Base-by-base conservation (phyloP, 106 monocot species). In the Phalaenopsis equestris region DNA sequence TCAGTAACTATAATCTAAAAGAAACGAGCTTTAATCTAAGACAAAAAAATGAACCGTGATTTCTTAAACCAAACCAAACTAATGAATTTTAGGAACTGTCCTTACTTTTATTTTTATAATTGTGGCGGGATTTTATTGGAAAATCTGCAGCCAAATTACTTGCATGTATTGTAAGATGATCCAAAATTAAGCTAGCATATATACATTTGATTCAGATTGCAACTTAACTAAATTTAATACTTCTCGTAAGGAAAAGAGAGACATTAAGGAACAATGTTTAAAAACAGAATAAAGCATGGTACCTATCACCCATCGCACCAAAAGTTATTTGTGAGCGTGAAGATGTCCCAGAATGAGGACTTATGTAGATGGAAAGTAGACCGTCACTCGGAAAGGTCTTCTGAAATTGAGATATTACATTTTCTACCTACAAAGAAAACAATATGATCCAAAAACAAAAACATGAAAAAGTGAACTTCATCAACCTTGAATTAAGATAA, bases 231-330 rank as follows among this genome's bases (percentile, higher is more conserved):
- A 36, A 68, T 1, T 36, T 68, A 37, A 68, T 68, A 68, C 23
- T 68, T 68, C 24, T 38, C 24, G 37, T 68, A 24, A 68, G 68
- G 15, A 18, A 52, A 52, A 65, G 21, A 10, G 18, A 21, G 23
- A 65, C 18, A 36, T n/a, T 4, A 15, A 70, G 36, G 41, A 42
- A 1, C 12, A 73, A 42, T 1, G 39, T 73, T 17, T 42, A 73
- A 2, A 73, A 73, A 43, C 43, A 19, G 8, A 45, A 5, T 42
- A 19, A 42, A 74, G 3, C 19, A 38, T 74, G 43, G 39, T 84
- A 95, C 95, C 95, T 95, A 61, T 95, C 95, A 55, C 95, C 95
- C 95, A 95, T 95, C 42, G 95, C 95, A 80, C 95, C 95, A 88
- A 95, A 95, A 67, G 95, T 95, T 80, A 95, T 81, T 81, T 89